Evolutionary conservation across 129 eudicot species (phyloP).

Genomic region (Saposhnikovia divaricata): DNA sequence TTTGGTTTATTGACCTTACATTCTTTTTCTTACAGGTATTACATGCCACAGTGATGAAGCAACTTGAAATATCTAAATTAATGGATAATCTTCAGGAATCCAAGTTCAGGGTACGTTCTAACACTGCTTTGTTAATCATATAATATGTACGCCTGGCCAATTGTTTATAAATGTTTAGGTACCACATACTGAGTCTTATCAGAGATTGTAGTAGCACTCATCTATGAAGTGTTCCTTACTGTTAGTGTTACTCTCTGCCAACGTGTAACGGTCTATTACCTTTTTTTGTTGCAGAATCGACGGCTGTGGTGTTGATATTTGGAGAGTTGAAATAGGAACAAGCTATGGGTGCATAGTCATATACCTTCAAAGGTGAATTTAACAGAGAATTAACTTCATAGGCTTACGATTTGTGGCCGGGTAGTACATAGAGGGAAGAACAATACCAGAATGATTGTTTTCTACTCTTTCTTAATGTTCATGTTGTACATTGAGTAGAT

Average conservation of each 20-base stretch:
- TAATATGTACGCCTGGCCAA: not conserved
- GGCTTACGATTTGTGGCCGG: constrained; percentile 10
- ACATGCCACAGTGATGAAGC: constrained; percentile 64
- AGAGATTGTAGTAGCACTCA: not conserved
- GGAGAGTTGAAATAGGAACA: not conserved
- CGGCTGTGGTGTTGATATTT: constrained; percentile 25
- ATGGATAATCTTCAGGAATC: constrained; percentile 51
- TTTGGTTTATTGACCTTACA: not conserved
- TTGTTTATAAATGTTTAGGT: not conserved
- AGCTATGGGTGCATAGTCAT: not conserved
- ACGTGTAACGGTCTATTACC: not conserved
- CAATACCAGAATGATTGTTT: constrained; percentile 3
- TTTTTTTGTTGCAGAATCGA: constrained; percentile 38
- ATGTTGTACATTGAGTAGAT: constrained; percentile 3
- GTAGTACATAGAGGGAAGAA: constrained; percentile 19
- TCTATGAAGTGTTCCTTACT: not conserved
- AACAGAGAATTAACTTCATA: constrained; percentile 2
- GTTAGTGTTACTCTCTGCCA: not conserved
- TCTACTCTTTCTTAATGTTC: not conserved
- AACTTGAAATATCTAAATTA: constrained; percentile 48
- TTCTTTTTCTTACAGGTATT: constrained; percentile 33
- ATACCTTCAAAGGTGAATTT: constrained; percentile 1
- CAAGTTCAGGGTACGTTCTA: constrained; percentile 46
- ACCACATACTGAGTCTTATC: not conserved
- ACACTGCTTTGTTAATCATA: not conserved